A percentile compares a stretch with the other conserved stretches of the same genome.
Conservation (phyloP, 2,329 filamentous ascomycete species). For the Aspergillus awamori region DNA sequence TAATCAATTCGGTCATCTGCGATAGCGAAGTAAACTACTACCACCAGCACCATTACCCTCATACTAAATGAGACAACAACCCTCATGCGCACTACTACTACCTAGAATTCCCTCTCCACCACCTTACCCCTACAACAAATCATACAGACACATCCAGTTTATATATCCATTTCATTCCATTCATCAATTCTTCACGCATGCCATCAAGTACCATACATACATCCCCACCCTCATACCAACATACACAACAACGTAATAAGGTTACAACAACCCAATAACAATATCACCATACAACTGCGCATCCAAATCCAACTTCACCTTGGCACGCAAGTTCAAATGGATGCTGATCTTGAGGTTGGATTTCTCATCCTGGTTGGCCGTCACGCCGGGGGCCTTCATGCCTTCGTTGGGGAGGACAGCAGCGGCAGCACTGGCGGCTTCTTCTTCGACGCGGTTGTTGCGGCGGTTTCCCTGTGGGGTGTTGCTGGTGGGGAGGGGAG, state of each 20-base stretch:
- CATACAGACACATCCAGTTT: too few relatives aligned
- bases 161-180: too few relatives aligned
- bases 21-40: too few relatives aligned
- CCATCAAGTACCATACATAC: background rate
- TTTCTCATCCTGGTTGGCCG: slow-evolving; percentile 15
- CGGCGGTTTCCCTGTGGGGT: background rate
- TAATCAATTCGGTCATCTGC: too few relatives aligned
- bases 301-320: slow-evolving; percentile 29
- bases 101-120: too few relatives aligned
- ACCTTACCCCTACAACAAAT: too few relatives aligned
- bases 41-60: too few relatives aligned
- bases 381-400: background rate
- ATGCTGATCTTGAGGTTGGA: slow-evolving; percentile 26
- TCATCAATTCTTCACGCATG: too few relatives aligned
- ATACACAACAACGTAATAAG: background rate
- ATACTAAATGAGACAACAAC: too few relatives aligned
- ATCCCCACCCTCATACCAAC: background rate
- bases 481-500: background rate
- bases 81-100: too few relatives aligned
- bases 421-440: background rate
- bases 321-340: slow-evolving; percentile 29
- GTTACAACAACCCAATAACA: slow-evolving; percentile 28
- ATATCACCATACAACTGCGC: slow-evolving; percentile 31
- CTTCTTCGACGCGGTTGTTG: background rate
- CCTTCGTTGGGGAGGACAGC: background rate